These are phyloP conservation scores for Cutaneotrichosporon sp. DNA, from an alignment of 1,284 basidiomycete genomes.

Conservation along the genomic window DNA sequence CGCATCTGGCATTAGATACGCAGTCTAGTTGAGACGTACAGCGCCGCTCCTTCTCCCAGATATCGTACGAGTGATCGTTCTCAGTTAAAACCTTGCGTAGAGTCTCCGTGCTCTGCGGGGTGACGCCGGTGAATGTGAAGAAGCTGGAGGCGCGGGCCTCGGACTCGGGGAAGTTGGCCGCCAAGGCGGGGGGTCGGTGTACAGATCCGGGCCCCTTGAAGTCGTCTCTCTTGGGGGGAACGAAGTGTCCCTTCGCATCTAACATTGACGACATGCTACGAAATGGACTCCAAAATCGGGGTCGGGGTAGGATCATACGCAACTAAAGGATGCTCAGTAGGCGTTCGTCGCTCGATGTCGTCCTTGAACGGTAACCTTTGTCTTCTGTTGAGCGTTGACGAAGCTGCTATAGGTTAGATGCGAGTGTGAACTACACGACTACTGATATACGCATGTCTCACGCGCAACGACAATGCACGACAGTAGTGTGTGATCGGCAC, in stretches of 20 bases:
- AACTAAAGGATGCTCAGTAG: too few species aligned
- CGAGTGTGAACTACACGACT: too few species aligned
- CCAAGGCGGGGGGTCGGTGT: conserved; percentile 5
- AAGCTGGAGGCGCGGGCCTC: conserved; percentile 28
- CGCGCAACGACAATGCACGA: too few species aligned
- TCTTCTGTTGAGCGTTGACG: too few species aligned
- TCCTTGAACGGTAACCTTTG: too few species aligned
- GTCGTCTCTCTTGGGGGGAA: neutral
- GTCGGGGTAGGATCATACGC: too few species aligned
- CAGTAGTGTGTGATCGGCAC: too few species aligned
- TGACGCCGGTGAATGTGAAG: conserved; percentile 53
- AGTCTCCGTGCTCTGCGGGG: conserved; percentile 51
- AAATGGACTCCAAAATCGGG: too few species aligned
- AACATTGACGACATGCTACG: too few species aligned
- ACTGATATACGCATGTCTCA: too few species aligned
- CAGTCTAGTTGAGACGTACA: conserved; percentile 20
- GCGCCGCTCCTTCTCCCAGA: conserved; percentile 49
- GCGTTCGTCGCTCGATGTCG: too few species aligned
- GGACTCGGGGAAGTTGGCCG: conserved; percentile 29
- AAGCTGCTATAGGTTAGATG: too few species aligned
- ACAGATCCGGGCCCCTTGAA: neutral
- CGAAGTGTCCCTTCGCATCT: neutral
- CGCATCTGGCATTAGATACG: conserved; percentile 19
- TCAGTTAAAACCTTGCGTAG: conserved; percentile 55
- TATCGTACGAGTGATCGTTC: conserved; percentile 59